Base-by-base conservation (phyloP, 2,329 filamentous ascomycete species). In the Aspergillus calidoustus region DNA sequence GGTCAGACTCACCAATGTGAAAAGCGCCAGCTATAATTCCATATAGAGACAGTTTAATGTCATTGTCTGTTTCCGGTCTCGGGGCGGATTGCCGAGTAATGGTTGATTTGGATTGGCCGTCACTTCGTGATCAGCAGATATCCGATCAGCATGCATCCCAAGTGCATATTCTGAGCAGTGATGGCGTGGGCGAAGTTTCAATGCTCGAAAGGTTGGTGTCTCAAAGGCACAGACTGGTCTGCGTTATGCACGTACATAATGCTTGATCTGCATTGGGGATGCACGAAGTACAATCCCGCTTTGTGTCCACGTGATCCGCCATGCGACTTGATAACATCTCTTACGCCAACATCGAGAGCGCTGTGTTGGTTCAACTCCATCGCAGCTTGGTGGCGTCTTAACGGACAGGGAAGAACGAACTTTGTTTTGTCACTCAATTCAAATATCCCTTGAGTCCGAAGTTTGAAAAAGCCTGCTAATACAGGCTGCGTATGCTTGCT, bases 61-160 rank as follows among this genome's bases (percentile, higher is more conserved):
- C 7, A 74, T 76, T 19, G 74, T 85, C 22, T 71, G 86, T n/a
- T 78, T 77, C 15, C 87, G 82, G 83, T 86, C 83, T 0, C 84
- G 87, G 71, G 85, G 85, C 17, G 81, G 80, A 52, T 72, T 87
- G 2, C 75, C 83, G 61, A 76, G 80, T 0, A 87, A 69, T 87
- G 85, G 86, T 83, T 81, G 0, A 74, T 85, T 64, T 86, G 86
- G 64, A 85, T 75, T 87, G 82, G 82, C 83, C 83, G 0, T 83
- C 80, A 1, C 83, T 81, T 1, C 78, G 80, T 4, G 64, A 63
- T 2, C 75, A 0, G 77, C 82, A 2, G 76, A 76, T n/a, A 81
- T 87, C 68, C 84, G 69, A 76, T 87, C 46, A 78, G 81, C 49
- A 76, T 86, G 51, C 82, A 80, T 9, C 78, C 84, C 1, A 84